Conservation (phyloP, 2,329 filamentous ascomycete genomes). For the Aotearoamyces nothofagi region DNA sequence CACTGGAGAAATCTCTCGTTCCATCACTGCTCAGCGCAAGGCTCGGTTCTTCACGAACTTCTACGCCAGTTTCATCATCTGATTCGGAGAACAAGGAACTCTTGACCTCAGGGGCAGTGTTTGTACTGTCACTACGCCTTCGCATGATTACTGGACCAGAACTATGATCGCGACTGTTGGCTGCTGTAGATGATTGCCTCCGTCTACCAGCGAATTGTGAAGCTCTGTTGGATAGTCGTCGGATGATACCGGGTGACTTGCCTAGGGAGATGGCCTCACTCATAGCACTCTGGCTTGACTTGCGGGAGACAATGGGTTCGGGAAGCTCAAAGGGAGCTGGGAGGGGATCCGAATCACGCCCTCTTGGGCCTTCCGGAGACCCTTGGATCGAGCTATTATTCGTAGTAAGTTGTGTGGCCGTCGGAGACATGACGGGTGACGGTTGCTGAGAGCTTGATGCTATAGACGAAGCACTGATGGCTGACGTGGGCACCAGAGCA, state of each 20-base stretch:
- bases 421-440: constrained; percentile 42
- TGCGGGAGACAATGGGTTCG: constrained; percentile 49
- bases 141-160: constrained; percentile 80
- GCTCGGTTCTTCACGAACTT: constrained; percentile 28
- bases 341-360: constrained; percentile 34
- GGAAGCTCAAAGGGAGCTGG: constrained; percentile 52
- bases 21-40: constrained; percentile 27
- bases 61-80: constrained; percentile 42
- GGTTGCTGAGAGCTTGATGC: constrained; percentile 37
- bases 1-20: constrained; percentile 30
- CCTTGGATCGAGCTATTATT: constrained; percentile 48
- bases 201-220: constrained; percentile 51
- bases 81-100: constrained; percentile 31
- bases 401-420: constrained; percentile 31
- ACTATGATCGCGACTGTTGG: constrained; percentile 71
- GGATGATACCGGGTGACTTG: constrained; percentile 56
- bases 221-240: constrained; percentile 71
- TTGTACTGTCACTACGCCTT: constrained; percentile 79
- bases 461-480: constrained; percentile 39
- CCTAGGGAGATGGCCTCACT: constrained; percentile 40
- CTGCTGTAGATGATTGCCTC: constrained; percentile 62
- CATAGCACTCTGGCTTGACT: constrained; percentile 46
- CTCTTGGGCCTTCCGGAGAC: constrained; percentile 48
- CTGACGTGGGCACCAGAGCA: constrained; percentile 30
- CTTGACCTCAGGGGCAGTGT: constrained; percentile 37